Percentiles rank a stretch among this genome's conserved stretches.
These are phyloP conservation scores for Priceomyces carsonii DNA, from an alignment of 805 yeast genomes.

Conservation along the genomic window DNA sequence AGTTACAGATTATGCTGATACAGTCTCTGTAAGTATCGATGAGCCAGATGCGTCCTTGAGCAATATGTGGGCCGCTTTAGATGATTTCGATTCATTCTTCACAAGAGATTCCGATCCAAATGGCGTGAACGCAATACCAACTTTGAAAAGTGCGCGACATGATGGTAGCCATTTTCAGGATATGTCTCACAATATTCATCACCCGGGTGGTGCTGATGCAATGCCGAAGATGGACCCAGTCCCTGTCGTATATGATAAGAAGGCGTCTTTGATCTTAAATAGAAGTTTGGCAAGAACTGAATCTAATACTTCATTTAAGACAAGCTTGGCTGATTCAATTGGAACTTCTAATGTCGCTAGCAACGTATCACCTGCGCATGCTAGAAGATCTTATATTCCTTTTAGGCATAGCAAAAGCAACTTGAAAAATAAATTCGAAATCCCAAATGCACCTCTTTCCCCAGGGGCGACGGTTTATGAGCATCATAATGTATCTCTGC, in stretches of 20 bases:
- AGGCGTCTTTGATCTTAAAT: slow-evolving; percentile 73
- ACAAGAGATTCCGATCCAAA: slow-evolving; percentile 45
- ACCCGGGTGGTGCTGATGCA: slow-evolving; percentile 23
- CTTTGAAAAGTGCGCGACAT: slow-evolving; percentile 52
- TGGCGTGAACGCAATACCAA: slow-evolving; percentile 21
- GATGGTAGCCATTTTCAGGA: slow-evolving; percentile 46
- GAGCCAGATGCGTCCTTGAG: slow-evolving; percentile 75
- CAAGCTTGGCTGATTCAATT: slow-evolving; percentile 68
- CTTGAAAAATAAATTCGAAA: slow-evolving; percentile 21
- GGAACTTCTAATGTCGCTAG: slow-evolving; percentile 19
- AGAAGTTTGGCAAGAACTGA: slow-evolving; percentile 71
- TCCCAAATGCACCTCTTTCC: slow-evolving; percentile 9
- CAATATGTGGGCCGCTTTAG: slow-evolving; percentile 91
- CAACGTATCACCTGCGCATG: slow-evolving; percentile 9
- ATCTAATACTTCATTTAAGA: slow-evolving; percentile 76
- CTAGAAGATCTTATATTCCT: slow-evolving; percentile 42
- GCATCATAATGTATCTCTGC: slow-evolving; percentile 11
- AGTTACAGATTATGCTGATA: slow-evolving; percentile 40
- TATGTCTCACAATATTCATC: slow-evolving; percentile 22
- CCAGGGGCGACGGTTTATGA: slow-evolving; percentile 23
- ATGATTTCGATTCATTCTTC: slow-evolving; percentile 85
- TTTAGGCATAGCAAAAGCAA: slow-evolving; percentile 34
- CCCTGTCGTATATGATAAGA: slow-evolving; percentile 77
- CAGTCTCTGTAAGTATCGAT: slow-evolving; percentile 51
- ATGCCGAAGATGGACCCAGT: slow-evolving; percentile 64